Conservation (phyloP, 495 filamentous ascomycete species). For the Hypoxylon subgilvum region DNA sequence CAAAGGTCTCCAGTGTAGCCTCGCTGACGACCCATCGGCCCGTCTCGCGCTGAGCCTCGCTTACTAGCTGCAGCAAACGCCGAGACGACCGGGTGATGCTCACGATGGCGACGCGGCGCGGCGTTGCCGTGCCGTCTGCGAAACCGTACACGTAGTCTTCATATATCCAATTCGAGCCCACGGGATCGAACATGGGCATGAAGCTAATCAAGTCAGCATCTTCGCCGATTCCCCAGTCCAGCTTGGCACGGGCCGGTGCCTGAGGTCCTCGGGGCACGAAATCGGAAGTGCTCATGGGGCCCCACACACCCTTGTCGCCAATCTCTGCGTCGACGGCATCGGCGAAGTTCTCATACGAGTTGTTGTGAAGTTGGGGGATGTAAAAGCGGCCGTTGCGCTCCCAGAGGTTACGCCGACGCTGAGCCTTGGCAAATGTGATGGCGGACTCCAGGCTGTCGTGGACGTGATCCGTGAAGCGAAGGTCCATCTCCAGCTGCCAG, state of each 20-base stretch:
- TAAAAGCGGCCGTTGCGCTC: constrained; percentile 82
- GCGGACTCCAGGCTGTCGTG: not conserved
- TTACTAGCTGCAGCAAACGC: constrained; percentile 59
- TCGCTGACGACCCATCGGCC: constrained; percentile 72
- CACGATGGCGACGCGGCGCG: constrained; percentile 74
- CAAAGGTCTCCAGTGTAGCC: constrained; percentile 65
- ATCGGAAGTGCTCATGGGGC: constrained; percentile 67
- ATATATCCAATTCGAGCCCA: constrained; percentile 77
- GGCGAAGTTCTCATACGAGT: constrained; percentile 73
- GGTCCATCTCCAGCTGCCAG: constrained; percentile 65
- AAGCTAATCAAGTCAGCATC: constrained; percentile 81
- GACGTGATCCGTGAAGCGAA: constrained; percentile 57
- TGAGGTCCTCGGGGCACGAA: constrained; percentile 59
- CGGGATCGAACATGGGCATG: constrained; percentile 80
- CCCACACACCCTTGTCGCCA: constrained; percentile 71
- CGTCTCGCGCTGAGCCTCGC: not conserved
- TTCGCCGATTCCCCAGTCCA: constrained; percentile 76
- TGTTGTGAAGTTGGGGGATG: constrained; percentile 72
- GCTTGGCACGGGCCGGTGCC: constrained; percentile 67
- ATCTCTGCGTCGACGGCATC: constrained; percentile 77
- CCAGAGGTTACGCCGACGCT: constrained; percentile 79
- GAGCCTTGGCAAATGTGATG: constrained; percentile 64
- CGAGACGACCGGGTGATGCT: constrained; percentile 71
- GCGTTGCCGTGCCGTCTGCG: constrained; percentile 59
- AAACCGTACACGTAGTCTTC: constrained; percentile 76